A percentile compares a stretch with the other conserved stretches of the same genome.
Evolutionary conservation across 2,329 filamentous ascomycete genomes (phyloP).

Genomic region (Fusarium acutatum): DNA sequence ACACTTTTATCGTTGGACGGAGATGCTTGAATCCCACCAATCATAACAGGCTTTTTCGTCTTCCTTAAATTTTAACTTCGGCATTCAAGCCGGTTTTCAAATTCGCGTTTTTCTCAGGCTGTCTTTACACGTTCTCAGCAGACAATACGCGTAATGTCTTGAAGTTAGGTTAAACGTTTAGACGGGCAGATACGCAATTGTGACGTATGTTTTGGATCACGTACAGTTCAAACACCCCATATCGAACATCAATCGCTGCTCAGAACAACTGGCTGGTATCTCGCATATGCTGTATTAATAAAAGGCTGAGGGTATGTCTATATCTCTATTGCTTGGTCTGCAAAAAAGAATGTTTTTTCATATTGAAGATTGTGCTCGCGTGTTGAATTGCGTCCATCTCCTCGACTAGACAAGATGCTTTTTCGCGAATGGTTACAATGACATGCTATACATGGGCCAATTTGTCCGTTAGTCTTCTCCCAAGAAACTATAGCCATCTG

Average conservation of each 20-base stretch:
- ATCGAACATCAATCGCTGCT: neutral
- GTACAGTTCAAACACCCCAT: too few species aligned
- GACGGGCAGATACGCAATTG: neutral
- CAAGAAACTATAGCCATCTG: accelerated
- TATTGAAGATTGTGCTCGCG: accelerated
- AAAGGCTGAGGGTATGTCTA: accelerated
- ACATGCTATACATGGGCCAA: too few species aligned
- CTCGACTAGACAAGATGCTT: neutral
- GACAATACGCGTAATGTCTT: too few species aligned
- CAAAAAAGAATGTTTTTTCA: neutral
- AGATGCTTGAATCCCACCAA: neutral
- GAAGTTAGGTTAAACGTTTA: neutral
- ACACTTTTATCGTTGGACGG: accelerated
- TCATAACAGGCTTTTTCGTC: accelerated
- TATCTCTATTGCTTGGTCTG: accelerated
- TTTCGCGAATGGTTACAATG: accelerated
- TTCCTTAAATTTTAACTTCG: neutral
- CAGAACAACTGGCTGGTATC: too few species aligned
- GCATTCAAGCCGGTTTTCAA: neutral
- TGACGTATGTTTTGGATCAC: neutral
- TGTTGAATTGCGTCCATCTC: accelerated
- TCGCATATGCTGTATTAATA: accelerated
- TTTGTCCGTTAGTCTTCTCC: neutral
- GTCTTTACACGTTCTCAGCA: too few species aligned
- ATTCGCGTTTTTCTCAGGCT: neutral